phyloP scores from a whole-genome alignment of 306 rosid species.

The Gleditsia sinensis region DNA sequence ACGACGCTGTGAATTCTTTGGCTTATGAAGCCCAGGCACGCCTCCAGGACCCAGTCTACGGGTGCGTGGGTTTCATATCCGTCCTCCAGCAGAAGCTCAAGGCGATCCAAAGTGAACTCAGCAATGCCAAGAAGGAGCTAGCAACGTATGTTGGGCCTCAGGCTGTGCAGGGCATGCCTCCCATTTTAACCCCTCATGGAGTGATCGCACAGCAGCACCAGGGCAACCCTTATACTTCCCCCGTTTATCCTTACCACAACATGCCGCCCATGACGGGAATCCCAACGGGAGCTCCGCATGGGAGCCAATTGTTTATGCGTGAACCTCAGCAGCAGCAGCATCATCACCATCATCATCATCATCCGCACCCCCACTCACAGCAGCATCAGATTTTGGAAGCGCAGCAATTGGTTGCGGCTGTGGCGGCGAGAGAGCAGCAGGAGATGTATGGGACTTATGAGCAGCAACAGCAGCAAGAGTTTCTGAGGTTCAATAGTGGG shows the following conservation, averaged over 20 bases:
- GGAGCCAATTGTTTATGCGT: conserved; percentile 36
- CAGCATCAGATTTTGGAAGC: conserved; percentile 45
- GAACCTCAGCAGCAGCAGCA: conserved; percentile 39
- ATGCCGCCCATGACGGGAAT: neutral
- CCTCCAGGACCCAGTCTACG: conserved; percentile 68
- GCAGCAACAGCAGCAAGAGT: conserved; percentile 42
- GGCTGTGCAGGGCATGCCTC: conserved; percentile 39
- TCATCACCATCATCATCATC: neutral
- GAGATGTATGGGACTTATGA: conserved; percentile 45
- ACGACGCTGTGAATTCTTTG: conserved; percentile 73
- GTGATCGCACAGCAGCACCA: conserved; percentile 29
- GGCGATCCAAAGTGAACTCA: conserved; percentile 46
- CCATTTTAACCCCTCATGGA: conserved; percentile 24
- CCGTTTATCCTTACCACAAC: conserved; percentile 36
- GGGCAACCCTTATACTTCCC: conserved; percentile 27
- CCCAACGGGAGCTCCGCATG: neutral
- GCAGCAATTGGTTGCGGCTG: conserved; percentile 52
- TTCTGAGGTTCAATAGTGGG: conserved; percentile 39
- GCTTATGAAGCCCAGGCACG: conserved; percentile 86
- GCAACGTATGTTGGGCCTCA: conserved; percentile 51
- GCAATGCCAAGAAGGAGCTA: conserved; percentile 55
- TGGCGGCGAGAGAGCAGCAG: conserved; percentile 45
- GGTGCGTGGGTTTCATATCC: conserved; percentile 72
- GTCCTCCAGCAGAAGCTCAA: conserved; percentile 55
- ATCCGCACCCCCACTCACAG: too few relatives aligned